These are phyloP conservation scores for Collybia mongolica DNA, from an alignment of 768 basidiomycete species.

Conservation along the genomic window DNA sequence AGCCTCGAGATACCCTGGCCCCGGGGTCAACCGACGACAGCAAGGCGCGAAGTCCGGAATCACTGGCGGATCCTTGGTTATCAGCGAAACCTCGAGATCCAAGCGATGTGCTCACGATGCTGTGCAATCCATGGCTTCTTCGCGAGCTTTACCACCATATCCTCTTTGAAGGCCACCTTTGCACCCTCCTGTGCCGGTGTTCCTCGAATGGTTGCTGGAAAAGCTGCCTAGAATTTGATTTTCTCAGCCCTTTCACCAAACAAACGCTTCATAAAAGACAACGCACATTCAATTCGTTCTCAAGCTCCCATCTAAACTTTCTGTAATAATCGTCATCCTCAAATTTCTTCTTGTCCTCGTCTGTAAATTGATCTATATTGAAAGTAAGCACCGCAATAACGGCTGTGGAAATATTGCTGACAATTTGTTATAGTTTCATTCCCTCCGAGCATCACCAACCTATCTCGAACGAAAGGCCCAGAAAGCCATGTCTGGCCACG, in stretches of 20 bases:
- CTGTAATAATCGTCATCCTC: conserved; percentile 47
- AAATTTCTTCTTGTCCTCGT: conserved; percentile 49
- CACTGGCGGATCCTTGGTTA: conserved; percentile 30
- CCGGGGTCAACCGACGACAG: conserved; percentile 67
- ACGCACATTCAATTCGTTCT: conserved; percentile 49
- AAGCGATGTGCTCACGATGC: conserved; percentile 32
- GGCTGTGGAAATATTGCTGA: conserved; percentile 15
- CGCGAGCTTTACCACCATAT: conserved; percentile 49
- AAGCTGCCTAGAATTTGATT: conserved; percentile 23
- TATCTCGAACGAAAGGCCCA: conserved; percentile 39
- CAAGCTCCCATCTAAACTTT: conserved; percentile 45
- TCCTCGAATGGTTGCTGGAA: conserved; percentile 40
- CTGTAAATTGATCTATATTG: conserved; percentile 32
- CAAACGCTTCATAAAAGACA: not conserved
- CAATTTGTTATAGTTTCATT: conserved; percentile 43
- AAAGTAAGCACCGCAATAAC: not conserved
- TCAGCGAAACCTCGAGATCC: not conserved
- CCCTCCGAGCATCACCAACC: conserved; percentile 35
- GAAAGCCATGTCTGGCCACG: conserved; percentile 61
- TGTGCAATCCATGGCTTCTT: conserved; percentile 64
- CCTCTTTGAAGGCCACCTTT: conserved; percentile 33
- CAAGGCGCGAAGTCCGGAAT: conserved; percentile 57
- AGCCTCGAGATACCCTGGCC: conserved; percentile 67
- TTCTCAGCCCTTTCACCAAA: not conserved
- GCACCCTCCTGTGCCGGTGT: conserved; percentile 34